Base-by-base conservation (phyloP, 2,329 filamentous ascomycete species). In the Beauveria sp. region DNA sequence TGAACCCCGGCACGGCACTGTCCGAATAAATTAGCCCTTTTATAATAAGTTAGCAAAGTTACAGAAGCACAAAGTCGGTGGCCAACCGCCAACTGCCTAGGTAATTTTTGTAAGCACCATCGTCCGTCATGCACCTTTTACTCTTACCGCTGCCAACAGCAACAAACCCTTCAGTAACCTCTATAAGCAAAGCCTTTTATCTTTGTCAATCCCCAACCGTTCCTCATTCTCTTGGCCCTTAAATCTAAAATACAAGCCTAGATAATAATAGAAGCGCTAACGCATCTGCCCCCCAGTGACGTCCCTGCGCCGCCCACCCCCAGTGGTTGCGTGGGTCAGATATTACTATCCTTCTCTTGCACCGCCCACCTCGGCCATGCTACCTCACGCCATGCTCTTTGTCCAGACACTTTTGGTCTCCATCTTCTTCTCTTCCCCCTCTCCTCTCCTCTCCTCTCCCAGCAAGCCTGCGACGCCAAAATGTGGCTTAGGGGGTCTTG, bases 201-300 rank as follows among this genome's bases (percentile, higher is more conserved):
- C 45, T 26, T 8, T 48, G 22, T 24, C 45, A 38, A 6, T 6
- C 34, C 34, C 34, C 34, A 38, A 16, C 12, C 34, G 34, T 38
- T 38, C 34, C 5, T 38, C 4, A 6, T 38, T 38, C 34, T 38
- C 34, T 14, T 38, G 34, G 34, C 34, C 34, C 34, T 50, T 9
- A 50, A 31, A n/a, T 45, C 3, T 14, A 28, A 55, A 22, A 56
- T 31, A 48, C 18, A 48, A 57, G 26, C 12, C 40, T 58, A 50
- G 45, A 43, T 59, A 59, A 50, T 59, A 59, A 59, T 59, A 59
- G 56, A 28, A 38, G 28, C 55, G 12, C 54, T 31, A 31, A 57
- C 31, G 31, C 31, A 34, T 34, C 12, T 34, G 31, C 12, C 31
- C 31, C 31, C 12, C 12, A 34, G 31, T 34, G 31, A 16, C 24